A percentile compares a stretch with the other conserved stretches of the same genome.
phyloP scores from a whole-genome alignment of 2,329 filamentous ascomycete species.

The Allantophomopsis cytisporea region DNA sequence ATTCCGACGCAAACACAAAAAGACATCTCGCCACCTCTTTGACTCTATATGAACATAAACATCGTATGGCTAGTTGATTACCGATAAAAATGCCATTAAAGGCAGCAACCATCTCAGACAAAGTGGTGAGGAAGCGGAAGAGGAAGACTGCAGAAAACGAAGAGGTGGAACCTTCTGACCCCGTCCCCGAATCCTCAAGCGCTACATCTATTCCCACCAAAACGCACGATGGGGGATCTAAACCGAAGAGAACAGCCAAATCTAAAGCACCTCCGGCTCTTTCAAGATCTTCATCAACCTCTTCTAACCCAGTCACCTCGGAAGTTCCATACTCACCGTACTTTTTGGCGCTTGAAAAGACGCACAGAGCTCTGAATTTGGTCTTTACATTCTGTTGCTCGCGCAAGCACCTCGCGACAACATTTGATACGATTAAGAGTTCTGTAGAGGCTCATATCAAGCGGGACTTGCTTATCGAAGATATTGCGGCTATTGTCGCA shows the following conservation, averaged over 20 bases:
- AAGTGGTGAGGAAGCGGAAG: conserved; percentile 23
- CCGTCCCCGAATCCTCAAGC: conserved; percentile 1
- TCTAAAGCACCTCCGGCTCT: conserved; percentile 8
- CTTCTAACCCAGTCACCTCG: conserved; percentile 10
- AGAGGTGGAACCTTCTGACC: conserved; percentile 3
- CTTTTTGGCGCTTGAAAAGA: conserved; percentile 61
- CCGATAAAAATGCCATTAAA: conserved; percentile 15
- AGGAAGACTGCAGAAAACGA: conserved; percentile 15
- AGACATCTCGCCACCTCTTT: too few relatives aligned
- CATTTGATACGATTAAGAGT: conserved; percentile 74
- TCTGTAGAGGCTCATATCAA: conserved; percentile 77
- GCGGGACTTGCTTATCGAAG: conserved; percentile 53
- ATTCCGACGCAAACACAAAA: too few relatives aligned
- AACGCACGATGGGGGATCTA: conserved; percentile 33
- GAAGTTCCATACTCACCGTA: conserved; percentile 51
- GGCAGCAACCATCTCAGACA: conserved; percentile 31
- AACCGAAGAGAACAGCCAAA: conserved; percentile 31
- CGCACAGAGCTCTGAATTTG: conserved; percentile 75
- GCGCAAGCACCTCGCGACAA: conserved; percentile 82
- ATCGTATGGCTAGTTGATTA: too few relatives aligned
- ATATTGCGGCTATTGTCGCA: conserved; percentile 71
- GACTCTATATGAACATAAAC: too few relatives aligned
- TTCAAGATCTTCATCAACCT: conserved; percentile 10
- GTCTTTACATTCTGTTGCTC: conserved; percentile 94
- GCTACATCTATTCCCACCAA: conserved; percentile 35